Conservation (phyloP, 768 basidiomycete genomes). For the Cystobasidiopsis lactophilus region DNA sequence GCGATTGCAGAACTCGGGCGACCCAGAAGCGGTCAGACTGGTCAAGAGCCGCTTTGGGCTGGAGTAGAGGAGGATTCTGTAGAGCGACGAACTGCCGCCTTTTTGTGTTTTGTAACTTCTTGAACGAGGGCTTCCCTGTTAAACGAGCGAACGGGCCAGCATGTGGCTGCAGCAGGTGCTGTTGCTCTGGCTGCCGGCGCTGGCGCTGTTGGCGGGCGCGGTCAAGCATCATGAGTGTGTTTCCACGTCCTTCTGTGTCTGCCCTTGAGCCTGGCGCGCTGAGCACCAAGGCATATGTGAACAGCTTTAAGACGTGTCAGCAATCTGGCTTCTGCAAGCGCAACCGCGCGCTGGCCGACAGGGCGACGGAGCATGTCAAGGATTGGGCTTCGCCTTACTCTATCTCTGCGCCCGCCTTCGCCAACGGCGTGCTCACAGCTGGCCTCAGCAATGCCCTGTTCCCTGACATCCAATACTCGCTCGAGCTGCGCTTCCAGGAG, state of each 20-base stretch:
- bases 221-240: too few relatives aligned
- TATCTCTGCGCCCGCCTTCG: slow-evolving; percentile 37
- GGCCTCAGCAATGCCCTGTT: slow-evolving; percentile 58
- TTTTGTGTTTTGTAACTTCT: too few relatives aligned
- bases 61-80: slow-evolving; percentile 1
- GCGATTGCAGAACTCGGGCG: slow-evolving; percentile 41
- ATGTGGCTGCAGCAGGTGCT: too few relatives aligned
- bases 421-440: slow-evolving; percentile 45
- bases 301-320: slow-evolving; percentile 66
- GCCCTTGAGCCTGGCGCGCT: too few relatives aligned
- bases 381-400: slow-evolving; percentile 76
- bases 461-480: slow-evolving; percentile 55
- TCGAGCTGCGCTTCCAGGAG: slow-evolving; percentile 62
- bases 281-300: too few relatives aligned
- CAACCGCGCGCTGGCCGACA: slow-evolving; percentile 58
- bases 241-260: too few relatives aligned
- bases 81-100: too few relatives aligned
- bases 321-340: slow-evolving; percentile 88
- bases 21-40: slow-evolving; percentile 35
- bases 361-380: slow-evolving; percentile 37
- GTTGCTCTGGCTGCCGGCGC: too few relatives aligned
- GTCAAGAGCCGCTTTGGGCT: slow-evolving; percentile 31
- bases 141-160: too few relatives aligned
- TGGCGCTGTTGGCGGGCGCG: too few relatives aligned
- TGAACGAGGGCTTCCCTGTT: too few relatives aligned